These are phyloP conservation scores for Claviceps digitariae DNA, from an alignment of 2,329 filamentous ascomycete genomes.

Conservation along the genomic window DNA sequence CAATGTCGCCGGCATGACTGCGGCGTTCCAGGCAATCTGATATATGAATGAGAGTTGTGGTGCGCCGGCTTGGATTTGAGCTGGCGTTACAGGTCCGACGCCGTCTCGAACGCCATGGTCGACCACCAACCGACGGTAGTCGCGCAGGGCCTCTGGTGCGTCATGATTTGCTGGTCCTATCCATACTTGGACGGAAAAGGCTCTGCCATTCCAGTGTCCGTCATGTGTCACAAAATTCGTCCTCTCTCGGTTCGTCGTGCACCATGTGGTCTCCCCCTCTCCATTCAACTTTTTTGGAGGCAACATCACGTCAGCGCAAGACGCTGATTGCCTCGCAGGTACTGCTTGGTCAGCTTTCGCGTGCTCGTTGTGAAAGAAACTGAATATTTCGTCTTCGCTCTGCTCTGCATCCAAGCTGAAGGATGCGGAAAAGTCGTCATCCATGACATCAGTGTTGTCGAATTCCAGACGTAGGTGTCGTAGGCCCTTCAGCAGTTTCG, in stretches of 20 bases:
- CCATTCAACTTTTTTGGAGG: slow-evolving; percentile 4
- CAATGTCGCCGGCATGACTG: slow-evolving; percentile 25
- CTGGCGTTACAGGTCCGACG: slow-evolving; percentile 33
- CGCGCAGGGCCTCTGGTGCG: slow-evolving; percentile 25
- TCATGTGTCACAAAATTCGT: slow-evolving; percentile 13
- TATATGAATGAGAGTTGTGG: slow-evolving; percentile 32
- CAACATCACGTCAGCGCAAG: background rate
- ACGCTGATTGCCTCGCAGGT: slow-evolving; percentile 4
- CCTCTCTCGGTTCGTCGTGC: slow-evolving; percentile 6
- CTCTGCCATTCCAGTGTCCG: slow-evolving; percentile 14
- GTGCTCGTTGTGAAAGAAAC: slow-evolving; percentile 28
- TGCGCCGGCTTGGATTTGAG: slow-evolving; percentile 36
- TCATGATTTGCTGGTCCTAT: slow-evolving; percentile 25
- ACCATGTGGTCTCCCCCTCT: background rate
- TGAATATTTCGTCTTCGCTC: slow-evolving; percentile 25
- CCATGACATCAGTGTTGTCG: slow-evolving; percentile 25
- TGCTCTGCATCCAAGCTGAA: slow-evolving; percentile 27
- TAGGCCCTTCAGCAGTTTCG: slow-evolving; percentile 35
- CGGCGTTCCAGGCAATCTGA: slow-evolving; percentile 37
- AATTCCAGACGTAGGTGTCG: slow-evolving; percentile 42
- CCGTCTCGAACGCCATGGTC: slow-evolving; percentile 20
- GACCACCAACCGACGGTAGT: slow-evolving; percentile 33
- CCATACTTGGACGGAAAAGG: slow-evolving; percentile 27
- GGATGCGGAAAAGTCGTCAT: slow-evolving; percentile 19
- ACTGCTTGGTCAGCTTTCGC: background rate